Evolutionary conservation across 495 filamentous ascomycete species (phyloP), one percentile per base, ranked within the genome.

Genomic region (Cercophora scortea): DNA sequence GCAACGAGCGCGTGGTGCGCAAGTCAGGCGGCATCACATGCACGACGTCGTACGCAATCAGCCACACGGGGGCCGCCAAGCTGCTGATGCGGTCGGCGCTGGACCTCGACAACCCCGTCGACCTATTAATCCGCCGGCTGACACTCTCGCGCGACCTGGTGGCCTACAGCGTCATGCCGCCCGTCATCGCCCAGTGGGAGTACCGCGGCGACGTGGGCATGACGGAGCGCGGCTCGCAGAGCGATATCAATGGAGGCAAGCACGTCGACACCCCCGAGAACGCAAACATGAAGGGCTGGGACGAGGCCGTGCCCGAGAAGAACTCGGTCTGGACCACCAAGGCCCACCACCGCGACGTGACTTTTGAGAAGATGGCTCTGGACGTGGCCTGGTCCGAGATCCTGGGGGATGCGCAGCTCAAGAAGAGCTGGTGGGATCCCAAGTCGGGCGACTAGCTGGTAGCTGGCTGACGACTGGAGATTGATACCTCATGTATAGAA

Each of bases 191-290:
- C 25, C 58, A 61, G 55, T 61, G 55, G 51, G 58, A 58, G 45
- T 61, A 58, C n/a, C 50, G 36, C 1, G 13, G 9, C 1, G 58
- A 51, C 7, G 42, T 61, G 8, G 58, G 58, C 17, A 58, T 58
- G 58, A 32, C 6, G 32, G 49, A 58, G 45, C 40, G 58, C 1
- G 58, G 55, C 9, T 55, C 58, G 0, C 58, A 52, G 49, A 49
- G 43, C 41, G 58, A 61, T 41, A 61, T 61, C 55, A 56, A 53
- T 41, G 55, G 58, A 3, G 58, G 58, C 43, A 49, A 58, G 49
- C 53, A 54, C 45, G 17, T 42, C 15, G 55, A 54, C 45, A 57
- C 53, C 4, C 53, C 54, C 6, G 18, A 15, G 8, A 38, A 58
- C 39, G 47, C 58, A 18, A 3, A 45, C 1, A 61, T 61, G 58